These are phyloP conservation scores for Huntiella savannae DNA, from an alignment of 2,329 filamentous ascomycete genomes.

Conservation along the genomic window DNA sequence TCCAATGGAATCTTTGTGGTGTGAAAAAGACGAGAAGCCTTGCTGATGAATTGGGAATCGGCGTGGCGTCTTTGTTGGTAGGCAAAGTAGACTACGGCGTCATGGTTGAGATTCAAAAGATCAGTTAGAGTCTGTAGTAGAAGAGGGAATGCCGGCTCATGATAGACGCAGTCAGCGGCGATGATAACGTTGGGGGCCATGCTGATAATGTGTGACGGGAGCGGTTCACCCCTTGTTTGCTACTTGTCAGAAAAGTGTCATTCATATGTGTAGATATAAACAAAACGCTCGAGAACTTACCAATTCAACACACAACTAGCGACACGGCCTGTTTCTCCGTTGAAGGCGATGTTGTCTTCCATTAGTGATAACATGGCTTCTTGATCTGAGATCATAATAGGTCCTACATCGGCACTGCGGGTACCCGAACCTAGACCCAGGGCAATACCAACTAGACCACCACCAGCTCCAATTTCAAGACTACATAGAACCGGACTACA, in stretches of 20 bases:
- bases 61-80: conserved; percentile 84
- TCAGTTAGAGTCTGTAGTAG: conserved; percentile 60
- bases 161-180: conserved; percentile 95
- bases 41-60: conserved; percentile 56
- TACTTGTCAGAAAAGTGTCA: too few relatives aligned
- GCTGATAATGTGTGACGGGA: conserved; percentile 32
- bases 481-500: conserved; percentile 25
- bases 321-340: conserved; percentile 45
- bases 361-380: conserved; percentile 69
- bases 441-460: conserved; percentile 61
- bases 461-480: conserved; percentile 80
- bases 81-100: conserved; percentile 56
- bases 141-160: conserved; percentile 84
- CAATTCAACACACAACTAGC: conserved; percentile 61
- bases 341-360: conserved; percentile 71
- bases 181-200: conserved; percentile 60
- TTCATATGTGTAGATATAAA: neutral
- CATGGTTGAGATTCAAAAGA: conserved; percentile 53
- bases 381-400: conserved; percentile 76
- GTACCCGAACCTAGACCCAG: conserved; percentile 32
- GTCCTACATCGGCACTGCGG: conserved; percentile 17
- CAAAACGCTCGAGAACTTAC: conserved; percentile 26
- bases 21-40: conserved; percentile 45
- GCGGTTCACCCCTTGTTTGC: conserved; percentile 33
- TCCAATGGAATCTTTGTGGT: conserved; percentile 34